Evolutionary conservation across 2,329 filamentous ascomycete genomes (phyloP).

Genomic region (Mollisia scopiformis): DNA sequence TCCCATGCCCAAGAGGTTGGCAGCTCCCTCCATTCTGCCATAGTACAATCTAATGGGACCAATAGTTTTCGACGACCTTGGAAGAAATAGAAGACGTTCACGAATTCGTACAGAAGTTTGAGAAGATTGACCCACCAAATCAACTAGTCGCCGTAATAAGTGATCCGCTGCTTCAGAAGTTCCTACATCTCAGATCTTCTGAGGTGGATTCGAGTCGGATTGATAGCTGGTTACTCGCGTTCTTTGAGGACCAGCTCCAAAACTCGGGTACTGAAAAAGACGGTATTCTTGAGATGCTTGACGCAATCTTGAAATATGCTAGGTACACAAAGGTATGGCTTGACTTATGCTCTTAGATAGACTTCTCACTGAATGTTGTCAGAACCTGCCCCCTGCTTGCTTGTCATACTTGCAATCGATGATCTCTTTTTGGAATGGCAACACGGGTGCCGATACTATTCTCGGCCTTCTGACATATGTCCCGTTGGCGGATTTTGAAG

Average conservation of each 20-base stretch:
- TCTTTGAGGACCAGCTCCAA: conserved; percentile 55
- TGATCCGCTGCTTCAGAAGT: conserved; percentile 78
- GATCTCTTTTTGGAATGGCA: conserved; percentile 65
- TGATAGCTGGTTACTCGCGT: conserved; percentile 60
- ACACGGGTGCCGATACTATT: conserved; percentile 53
- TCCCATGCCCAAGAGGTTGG: conserved; percentile 69
- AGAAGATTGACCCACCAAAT: conserved; percentile 79
- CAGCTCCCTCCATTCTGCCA: not conserved
- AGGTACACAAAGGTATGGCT: conserved; percentile 54
- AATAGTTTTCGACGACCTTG: conserved; percentile 63
- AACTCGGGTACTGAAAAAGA: conserved; percentile 52
- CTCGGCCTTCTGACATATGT: conserved; percentile 60
- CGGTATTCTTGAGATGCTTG: conserved; percentile 56
- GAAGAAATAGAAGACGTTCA: conserved; percentile 78
- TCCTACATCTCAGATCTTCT: conserved; percentile 67
- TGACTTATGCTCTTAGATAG: not conserved
- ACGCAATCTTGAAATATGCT: conserved; percentile 59
- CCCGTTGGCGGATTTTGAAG: conserved; percentile 58
- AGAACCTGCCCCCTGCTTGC: conserved; percentile 40
- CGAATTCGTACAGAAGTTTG: conserved; percentile 71
- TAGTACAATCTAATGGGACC: not conserved
- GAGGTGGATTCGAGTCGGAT: conserved; percentile 54
- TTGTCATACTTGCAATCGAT: conserved; percentile 56
- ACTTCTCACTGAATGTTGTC: not conserved
- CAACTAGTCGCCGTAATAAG: conserved; percentile 78